Conservation (phyloP, 2,329 filamentous ascomycete genomes). For the Trichoderma sp. region DNA sequence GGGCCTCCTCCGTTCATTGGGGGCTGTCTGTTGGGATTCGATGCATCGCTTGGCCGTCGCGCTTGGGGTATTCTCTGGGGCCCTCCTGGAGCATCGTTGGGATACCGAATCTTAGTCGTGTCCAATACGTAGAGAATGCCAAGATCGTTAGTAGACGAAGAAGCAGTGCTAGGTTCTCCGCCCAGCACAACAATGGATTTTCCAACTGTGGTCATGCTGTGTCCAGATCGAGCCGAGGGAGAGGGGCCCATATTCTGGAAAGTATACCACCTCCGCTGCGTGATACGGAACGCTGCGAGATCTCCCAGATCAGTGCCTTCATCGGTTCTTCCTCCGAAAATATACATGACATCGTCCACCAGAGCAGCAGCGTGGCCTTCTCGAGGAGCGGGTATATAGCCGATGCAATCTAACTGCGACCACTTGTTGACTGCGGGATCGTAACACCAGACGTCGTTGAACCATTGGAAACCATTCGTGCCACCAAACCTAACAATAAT, state of each 20-base stretch:
- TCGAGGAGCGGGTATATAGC: constrained; percentile 90
- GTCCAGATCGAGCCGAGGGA: constrained; percentile 88
- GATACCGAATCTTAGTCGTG: constrained; percentile 94
- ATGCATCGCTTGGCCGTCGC: constrained; percentile 44
- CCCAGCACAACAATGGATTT: constrained; percentile 92
- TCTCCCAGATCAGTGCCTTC: constrained; percentile 92
- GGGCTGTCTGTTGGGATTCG: constrained; percentile 41
- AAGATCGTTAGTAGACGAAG: constrained; percentile 78
- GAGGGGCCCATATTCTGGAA: constrained; percentile 99
- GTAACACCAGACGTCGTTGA: constrained; percentile 98
- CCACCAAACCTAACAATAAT: constrained; percentile 75
- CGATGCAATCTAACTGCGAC: constrained; percentile 91
- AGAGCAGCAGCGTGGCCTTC: constrained; percentile 94
- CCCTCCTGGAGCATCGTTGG: constrained; percentile 63
- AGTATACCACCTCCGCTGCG: constrained; percentile 92
- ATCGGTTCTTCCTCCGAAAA: constrained; percentile 94
- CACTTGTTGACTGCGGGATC: constrained; percentile 81
- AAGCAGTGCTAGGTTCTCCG: constrained; percentile 88
- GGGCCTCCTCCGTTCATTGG: constrained; percentile 50
- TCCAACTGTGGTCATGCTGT: constrained; percentile 95
- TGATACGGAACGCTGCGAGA: constrained; percentile 74
- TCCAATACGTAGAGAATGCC: constrained; percentile 90
- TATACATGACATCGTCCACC: constrained; percentile 98
- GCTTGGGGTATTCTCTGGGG: constrained; percentile 44
- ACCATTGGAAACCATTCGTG: constrained; percentile 95